These are phyloP conservation scores for Plasmodium ovale DNA, from an alignment of 169 alveolate species.

Conservation along the genomic window DNA sequence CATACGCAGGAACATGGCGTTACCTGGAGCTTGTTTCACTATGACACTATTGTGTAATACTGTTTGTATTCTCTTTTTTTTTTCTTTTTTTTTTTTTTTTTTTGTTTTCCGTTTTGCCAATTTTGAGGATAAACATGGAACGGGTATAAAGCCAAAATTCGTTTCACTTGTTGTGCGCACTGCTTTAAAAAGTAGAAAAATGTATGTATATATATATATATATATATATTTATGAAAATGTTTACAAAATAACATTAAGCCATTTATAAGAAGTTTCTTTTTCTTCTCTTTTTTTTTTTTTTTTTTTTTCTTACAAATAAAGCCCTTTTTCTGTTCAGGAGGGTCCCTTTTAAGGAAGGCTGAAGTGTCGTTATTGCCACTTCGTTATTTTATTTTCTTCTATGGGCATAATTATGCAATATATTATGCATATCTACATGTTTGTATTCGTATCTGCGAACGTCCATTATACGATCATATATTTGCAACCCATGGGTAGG, in stretches of 20 bases:
- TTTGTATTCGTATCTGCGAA: too few relatives aligned
- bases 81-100: too few relatives aligned
- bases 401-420: too few relatives aligned
- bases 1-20: not conserved
- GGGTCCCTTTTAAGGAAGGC: not conserved
- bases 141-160: not conserved
- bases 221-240: not conserved
- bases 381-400: too few relatives aligned
- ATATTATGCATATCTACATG: too few relatives aligned
- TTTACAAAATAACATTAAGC: not conserved
- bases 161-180: not conserved
- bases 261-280: not conserved
- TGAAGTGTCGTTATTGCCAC: not conserved
- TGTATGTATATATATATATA: not conserved
- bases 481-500: too few relatives aligned
- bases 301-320: too few relatives aligned
- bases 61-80: not conserved
- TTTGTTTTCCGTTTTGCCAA: too few relatives aligned
- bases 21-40: not conserved
- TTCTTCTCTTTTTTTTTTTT: too few relatives aligned
- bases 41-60: not conserved
- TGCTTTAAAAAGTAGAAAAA: not conserved
- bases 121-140: not conserved
- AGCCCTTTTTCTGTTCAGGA: not conserved
- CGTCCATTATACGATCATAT: too few relatives aligned